Base-by-base conservation (phyloP, 2,329 filamentous ascomycete species). In the Colletotrichum lindemuthianum region DNA sequence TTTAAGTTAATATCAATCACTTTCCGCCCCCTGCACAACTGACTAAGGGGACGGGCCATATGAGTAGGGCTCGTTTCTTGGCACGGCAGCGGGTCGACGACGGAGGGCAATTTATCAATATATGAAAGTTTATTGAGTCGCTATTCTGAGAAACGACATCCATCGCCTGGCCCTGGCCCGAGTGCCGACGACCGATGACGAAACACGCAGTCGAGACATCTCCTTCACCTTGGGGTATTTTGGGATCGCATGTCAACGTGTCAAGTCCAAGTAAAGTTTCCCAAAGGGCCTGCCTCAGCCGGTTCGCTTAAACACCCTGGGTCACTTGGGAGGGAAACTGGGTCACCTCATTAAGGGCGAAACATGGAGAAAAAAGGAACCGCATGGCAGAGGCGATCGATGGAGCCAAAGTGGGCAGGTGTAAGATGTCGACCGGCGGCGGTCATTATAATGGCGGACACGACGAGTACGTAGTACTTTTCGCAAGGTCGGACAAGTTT, bases 201-300 rank as follows among this genome's bases (percentile, higher is more conserved):
- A 24, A 44, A 54, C 36, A 10, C 34, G 36, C 32, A 50, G 51
- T 15, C 43, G 33, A 24, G n/a, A 24, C 11, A 52, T 44, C 37
- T 45, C 8, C 15, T 16, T 16, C 15, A n/a, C 43, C n/a, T 16
- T 32, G 12, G 34, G 15, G 41, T 36, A 57, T 34, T 64, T 60
- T 45, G 49, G 49, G 41, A 44, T 64, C 34, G 44, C 45, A 43
- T 47, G 61, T 55, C 57, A 56, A 50, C 11, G 54, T 45, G 39
- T 60, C 57, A 43, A 57, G 63, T 65, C 54, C 57, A 48, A 57
- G 63, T 65, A 65, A 39, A 65, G 52, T 56, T 65, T 37, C 53
- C 7, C 40, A 4, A 52, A 37, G 48, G 48, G 45, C 32, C 48
- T 33, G 47, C 48, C 56, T 39, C 48, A 43, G 40, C 36, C 39